These are phyloP conservation scores for Echinochloa phyllopogon DNA, from an alignment of 176 grass and related monocot species.

Conservation along the genomic window DNA sequence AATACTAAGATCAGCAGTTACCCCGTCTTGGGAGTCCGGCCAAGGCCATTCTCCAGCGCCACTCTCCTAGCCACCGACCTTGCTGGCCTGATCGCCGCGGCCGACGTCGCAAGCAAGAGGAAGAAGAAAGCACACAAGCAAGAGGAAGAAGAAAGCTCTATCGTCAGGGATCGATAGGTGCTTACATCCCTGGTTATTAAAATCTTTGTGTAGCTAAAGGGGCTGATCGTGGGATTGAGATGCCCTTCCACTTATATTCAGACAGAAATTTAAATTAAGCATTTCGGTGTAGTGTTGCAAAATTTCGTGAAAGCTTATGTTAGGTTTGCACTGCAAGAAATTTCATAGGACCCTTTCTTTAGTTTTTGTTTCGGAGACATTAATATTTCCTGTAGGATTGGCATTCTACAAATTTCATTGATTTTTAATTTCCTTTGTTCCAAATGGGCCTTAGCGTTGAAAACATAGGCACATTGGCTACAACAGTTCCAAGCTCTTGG, in stretches of 20 bases:
- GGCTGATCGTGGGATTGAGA: neutral
- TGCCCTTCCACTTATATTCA: neutral
- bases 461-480: neutral
- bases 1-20: constrained; percentile 24
- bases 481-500: neutral
- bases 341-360: neutral
- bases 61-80: constrained; percentile 1
- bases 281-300: neutral
- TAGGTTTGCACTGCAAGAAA: neutral
- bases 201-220: neutral
- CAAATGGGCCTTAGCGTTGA: neutral
- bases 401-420: neutral
- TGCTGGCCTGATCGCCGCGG: neutral
- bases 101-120: neutral
- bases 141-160: constrained; percentile 14
- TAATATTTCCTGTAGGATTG: no score
- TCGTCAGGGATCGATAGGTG: neutral
- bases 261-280: neutral
- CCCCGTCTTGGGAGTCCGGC: constrained; percentile 61
- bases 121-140: neutral
- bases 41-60: constrained; percentile 41
- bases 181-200: neutral
- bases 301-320: no score
- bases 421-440: neutral
- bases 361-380: no score